Conservation (phyloP, 2,329 filamentous ascomycete species). For the Fusarium camptoceras region DNA sequence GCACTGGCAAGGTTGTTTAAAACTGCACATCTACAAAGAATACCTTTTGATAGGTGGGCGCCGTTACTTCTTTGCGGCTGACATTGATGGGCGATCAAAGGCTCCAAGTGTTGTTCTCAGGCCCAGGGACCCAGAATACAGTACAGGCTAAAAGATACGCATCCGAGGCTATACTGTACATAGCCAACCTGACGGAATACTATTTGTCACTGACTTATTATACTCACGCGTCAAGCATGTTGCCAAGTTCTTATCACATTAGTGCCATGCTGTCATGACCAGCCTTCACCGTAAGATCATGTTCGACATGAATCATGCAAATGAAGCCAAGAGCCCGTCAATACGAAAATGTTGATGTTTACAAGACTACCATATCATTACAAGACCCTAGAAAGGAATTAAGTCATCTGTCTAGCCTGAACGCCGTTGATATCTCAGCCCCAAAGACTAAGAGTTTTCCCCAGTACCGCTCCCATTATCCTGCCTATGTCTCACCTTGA, state of each 20-base stretch:
- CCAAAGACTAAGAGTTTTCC: conserved; percentile 33
- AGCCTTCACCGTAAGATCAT: conserved; percentile 5
- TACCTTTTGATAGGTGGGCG: not conserved
- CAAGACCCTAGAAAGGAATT: conserved; percentile 19
- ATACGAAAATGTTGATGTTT: conserved; percentile 8
- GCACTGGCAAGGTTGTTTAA: conserved; percentile 5
- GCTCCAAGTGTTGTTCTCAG: conserved; percentile 22
- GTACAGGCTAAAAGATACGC: conserved; percentile 10
- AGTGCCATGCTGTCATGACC: conserved; percentile 14
- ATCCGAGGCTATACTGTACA: not conserved
- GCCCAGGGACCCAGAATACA: conserved; percentile 10
- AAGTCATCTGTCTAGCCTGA: conserved; percentile 47
- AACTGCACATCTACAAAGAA: conserved; percentile 1
- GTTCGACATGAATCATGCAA: conserved; percentile 14
- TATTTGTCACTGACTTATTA: not conserved
- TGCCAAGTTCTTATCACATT: conserved; percentile 8
- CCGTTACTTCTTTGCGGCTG: conserved; percentile 30
- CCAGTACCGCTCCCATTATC: conserved; percentile 35
- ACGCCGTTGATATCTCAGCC: conserved; percentile 44
- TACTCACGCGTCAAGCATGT: conserved; percentile 2
- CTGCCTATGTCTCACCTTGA: conserved; percentile 11
- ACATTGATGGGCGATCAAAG: conserved; percentile 32
- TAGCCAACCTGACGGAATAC: not conserved
- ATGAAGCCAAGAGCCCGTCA: not conserved
- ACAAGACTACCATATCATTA: conserved; percentile 26